A percentile compares a stretch with the other conserved stretches of the same genome.
Conservation (phyloP, 2,329 filamentous ascomycete species). For the Myriosclerotinia curreyana region DNA sequence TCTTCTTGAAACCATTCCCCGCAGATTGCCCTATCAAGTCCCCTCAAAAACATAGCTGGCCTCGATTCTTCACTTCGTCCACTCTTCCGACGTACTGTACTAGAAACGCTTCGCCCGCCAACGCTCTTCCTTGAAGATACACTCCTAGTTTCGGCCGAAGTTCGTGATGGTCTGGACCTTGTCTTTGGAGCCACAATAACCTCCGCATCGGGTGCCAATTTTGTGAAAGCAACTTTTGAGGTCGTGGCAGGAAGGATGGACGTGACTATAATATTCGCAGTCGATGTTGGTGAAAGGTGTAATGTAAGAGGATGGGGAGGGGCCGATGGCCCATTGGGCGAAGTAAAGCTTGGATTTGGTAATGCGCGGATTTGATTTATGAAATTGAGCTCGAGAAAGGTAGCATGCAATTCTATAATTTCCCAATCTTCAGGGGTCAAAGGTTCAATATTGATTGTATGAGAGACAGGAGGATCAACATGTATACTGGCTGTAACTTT, state of each 20-base stretch:
- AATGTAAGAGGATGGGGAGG: constrained; percentile 78
- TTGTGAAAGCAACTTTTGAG: constrained; percentile 73
- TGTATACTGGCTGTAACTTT: constrained; percentile 73
- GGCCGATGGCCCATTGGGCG: constrained; percentile 49
- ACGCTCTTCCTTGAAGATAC: constrained; percentile 78
- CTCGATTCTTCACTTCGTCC: constrained; percentile 63
- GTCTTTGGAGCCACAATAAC: constrained; percentile 96
- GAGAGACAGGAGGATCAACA: constrained; percentile 82
- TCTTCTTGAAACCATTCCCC: constrained; percentile 71
- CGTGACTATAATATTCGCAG: constrained; percentile 83
- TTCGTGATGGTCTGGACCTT: constrained; percentile 64
- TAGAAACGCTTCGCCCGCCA: constrained; percentile 66
- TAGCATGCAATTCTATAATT: constrained; percentile 95
- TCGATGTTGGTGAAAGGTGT: constrained; percentile 92
- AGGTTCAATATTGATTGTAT: constrained; percentile 96
- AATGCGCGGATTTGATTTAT: constrained; percentile 89
- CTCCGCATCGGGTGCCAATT: constrained; percentile 90
- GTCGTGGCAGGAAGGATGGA: constrained; percentile 74
- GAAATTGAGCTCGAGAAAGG: constrained; percentile 91
- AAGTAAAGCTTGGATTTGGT: constrained; percentile 73
- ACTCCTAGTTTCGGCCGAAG: constrained; percentile 72
- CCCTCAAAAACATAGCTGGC: constrained; percentile 73
- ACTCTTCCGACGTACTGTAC: constrained; percentile 61
- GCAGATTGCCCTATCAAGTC: constrained; percentile 67
- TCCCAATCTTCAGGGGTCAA: constrained; percentile 97